Base-by-base conservation (phyloP, 768 basidiomycete genomes). In the Collybiopsis confluens region DNA sequence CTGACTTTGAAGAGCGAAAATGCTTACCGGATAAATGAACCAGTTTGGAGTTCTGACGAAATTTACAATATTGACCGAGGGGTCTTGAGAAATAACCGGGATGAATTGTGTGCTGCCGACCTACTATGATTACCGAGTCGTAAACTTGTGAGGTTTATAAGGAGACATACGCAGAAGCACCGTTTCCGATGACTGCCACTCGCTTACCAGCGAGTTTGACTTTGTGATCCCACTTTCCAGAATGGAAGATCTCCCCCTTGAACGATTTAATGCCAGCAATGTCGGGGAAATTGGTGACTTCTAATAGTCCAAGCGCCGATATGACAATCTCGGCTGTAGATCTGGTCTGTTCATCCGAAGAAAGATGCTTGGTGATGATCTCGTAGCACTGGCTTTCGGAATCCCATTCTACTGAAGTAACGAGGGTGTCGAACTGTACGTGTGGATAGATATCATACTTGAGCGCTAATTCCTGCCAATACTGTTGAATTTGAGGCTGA, bases 141-240 rank as follows among this genome's bases (percentile, higher is more conserved):
- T 20, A 35, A 20, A n/a, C 10, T 24, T 45, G 46, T 28, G 48
- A 33, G 47, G 43, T 27, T 47, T 11, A 67, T 57, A 16, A 58
- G 16, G 42, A 55, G n/a, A 67, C 73, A 42, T 58, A 81, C 74
- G 75, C 80, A 28, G 79, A 79, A 36, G 74, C 73, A 1, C 79
- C 83, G 57, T 81, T 82, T 8, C 83, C 85, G 55, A 85, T 73
- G 4, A 86, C 76, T 1, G 76, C 82, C 5, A 86, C 73, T 9
- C 68, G 67, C 61, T 81, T 82, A 6, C 70, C 70, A 7, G 61
- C 60, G 21, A 84, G 64, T 10, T 73, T 65, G 4, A 73, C 66
- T 7, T 66, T 65, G 1, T 63, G 50, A 26, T 73, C 60, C 81
- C 83, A 86, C 15, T 68, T 58, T 7, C 79, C 76, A 4, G 80